Evolutionary conservation across 106 monocot genomes (phyloP), one percentile per base, ranked within the genome.

Genomic region (Amphibolis antarctica): DNA sequence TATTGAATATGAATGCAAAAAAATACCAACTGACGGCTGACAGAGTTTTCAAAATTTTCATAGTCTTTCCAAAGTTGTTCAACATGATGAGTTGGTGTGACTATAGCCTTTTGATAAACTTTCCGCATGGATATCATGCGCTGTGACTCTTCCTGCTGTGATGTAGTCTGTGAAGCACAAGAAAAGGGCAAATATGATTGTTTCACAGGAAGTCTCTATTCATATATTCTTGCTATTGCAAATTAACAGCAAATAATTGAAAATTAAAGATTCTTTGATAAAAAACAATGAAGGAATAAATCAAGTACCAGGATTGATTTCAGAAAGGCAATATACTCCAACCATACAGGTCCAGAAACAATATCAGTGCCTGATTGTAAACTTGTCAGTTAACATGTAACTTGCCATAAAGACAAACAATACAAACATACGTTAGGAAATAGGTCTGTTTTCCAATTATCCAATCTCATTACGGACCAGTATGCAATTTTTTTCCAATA

Each of bases 51-150:
- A 76, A 96, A 96, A 44, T 72, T 80, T 63, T 96, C 96, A 78
- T 96, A 96, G 28, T 96, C 96, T 66, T 87, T 89, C 96, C 96
- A 96, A 20, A 96, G 86, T 61, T 90, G 86, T 68, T 96, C 96
- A 3, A 90, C 63, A 74, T 96, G 79, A 80, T 96, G 86, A 28
- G 82, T 96, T 60, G 96, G 96, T 44, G 87, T 87, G 25, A 96
- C 68, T 74, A 96, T 85, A 44, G 96, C 86, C 67, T 67, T 81
- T 69, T 96, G 96, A 75, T 96, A 96, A 27, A 80, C 67, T 64
- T 90, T 96, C 29, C 96, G 65, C 18, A 96, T 63, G 55, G 90
- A 73, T 68, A 78, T 96, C 96, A 96, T 96, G 31, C 86, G 81
- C 12, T 96, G 96, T 21, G 96, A 82, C 59, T 96, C 94, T 48